Conservation (phyloP, 176 grass and related monocot species). For the Pontederia crassipes region DNA sequence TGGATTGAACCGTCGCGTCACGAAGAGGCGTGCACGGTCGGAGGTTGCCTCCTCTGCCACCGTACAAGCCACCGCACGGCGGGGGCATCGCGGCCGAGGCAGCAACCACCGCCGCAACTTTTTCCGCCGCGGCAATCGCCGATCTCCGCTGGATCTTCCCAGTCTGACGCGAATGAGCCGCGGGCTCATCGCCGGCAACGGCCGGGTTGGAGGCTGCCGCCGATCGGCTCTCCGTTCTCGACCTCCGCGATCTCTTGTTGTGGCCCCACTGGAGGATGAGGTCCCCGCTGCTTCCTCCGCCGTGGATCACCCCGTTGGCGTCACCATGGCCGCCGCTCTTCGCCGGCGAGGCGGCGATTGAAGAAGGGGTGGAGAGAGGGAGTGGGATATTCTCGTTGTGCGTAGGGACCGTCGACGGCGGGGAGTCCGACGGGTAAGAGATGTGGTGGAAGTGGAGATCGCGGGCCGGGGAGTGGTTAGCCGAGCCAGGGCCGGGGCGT, state of each 20-base stretch:
- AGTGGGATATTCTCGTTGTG: neutral
- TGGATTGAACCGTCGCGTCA: neutral
- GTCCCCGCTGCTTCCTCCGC: constrained; percentile 18
- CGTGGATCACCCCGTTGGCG: neutral
- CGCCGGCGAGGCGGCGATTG: neutral
- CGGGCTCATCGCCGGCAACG: neutral
- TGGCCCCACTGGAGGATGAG: constrained; percentile 61
- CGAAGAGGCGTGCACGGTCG: constrained; percentile 12
- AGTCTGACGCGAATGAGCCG: constrained; percentile 15
- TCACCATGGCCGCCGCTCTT: neutral
- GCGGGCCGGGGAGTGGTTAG: constrained; percentile 17
- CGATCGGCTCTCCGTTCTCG: constrained; percentile 32
- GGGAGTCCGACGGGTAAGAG: constrained; percentile 14
- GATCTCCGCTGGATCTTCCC: neutral
- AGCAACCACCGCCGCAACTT: neutral
- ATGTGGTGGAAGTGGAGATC: constrained; percentile 13
- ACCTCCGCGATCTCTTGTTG: constrained; percentile 55
- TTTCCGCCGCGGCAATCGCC: neutral
- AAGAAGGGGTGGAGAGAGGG: too few species aligned
- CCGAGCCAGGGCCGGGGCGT: constrained; percentile 3
- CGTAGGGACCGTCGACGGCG: neutral
- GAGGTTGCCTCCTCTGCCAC: constrained; percentile 24
- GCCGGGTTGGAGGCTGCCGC: neutral
- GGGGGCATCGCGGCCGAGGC: constrained; percentile 23
- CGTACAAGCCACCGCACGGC: constrained; percentile 18